A percentile compares a stretch with the other conserved stretches of the same genome.
phyloP scores from a whole-genome alignment of 2,329 filamentous ascomycete genomes.

The Torrubiellomyces zombiae region DNA sequence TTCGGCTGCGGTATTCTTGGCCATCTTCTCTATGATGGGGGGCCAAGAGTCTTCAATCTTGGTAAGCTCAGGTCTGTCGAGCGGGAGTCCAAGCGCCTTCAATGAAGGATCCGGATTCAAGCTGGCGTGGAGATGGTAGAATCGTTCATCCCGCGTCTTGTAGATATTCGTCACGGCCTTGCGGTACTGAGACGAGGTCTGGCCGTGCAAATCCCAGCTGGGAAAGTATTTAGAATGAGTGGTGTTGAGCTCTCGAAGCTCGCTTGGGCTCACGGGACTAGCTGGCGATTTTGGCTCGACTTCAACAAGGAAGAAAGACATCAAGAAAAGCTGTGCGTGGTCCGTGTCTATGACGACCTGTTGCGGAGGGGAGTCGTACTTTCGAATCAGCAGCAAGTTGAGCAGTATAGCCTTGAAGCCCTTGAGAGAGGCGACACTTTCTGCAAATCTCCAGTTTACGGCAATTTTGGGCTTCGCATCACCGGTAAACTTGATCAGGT shows the following conservation, averaged over 20 bases:
- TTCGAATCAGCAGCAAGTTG: conserved; percentile 24
- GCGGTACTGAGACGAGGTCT: conserved; percentile 5
- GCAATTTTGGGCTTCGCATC: conserved; percentile 26
- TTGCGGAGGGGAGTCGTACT: conserved; percentile 23
- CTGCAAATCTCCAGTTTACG: conserved; percentile 39
- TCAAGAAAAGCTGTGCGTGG: conserved; percentile 4
- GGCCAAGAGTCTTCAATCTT: conserved; percentile 5
- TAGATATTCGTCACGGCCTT: conserved; percentile 10
- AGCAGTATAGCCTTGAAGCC: conserved; percentile 29
- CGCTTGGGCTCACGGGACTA: conserved; percentile 1
- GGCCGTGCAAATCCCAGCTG: conserved; percentile 2
- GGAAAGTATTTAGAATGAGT: conserved; percentile 1
- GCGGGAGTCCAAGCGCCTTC: conserved; percentile 5
- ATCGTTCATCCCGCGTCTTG: conserved; percentile 7
- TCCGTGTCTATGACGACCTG: conserved; percentile 28
- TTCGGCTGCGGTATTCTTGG: conserved; percentile 3
- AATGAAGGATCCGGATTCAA: conserved; percentile 8
- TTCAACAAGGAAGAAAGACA: conserved; percentile 3
- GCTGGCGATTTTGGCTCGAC: conserved; percentile 2
- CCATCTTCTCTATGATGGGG: conserved; percentile 5
- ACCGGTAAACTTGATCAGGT: conserved; percentile 22
- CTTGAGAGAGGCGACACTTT: conserved; percentile 32
- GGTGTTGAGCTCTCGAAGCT: conserved; percentile 1
- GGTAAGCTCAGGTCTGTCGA: conserved; percentile 3
- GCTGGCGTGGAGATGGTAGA: conserved; percentile 9